Conservation (phyloP, 495 filamentous ascomycete species). For the Chlorociboria aeruginascens region DNA sequence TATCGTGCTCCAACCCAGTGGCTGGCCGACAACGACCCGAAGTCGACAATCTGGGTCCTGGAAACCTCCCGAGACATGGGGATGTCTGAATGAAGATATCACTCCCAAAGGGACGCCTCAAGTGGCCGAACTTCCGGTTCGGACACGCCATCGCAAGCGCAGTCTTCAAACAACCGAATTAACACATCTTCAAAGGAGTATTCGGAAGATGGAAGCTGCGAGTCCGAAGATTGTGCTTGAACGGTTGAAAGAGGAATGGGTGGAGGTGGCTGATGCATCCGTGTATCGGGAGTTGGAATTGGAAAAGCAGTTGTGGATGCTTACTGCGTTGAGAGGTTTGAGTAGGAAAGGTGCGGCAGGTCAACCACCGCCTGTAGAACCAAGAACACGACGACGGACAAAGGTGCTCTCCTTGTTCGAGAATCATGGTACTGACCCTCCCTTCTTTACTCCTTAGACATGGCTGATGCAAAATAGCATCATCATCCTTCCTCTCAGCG, state of each 20-base stretch:
- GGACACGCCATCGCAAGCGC: not conserved
- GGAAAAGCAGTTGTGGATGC: slow-evolving; percentile 19
- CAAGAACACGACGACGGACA: not conserved
- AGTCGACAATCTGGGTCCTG: slow-evolving; percentile 25
- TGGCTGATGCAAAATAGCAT: slow-evolving; percentile 4
- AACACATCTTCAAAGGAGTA: slow-evolving; percentile 24
- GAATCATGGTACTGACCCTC: slow-evolving; percentile 11
- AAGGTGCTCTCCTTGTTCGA: slow-evolving; percentile 17
- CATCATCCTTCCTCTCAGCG: slow-evolving; percentile 11
- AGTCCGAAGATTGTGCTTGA: slow-evolving; percentile 29
- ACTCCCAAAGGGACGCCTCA: not conserved
- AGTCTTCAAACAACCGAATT: slow-evolving; percentile 4
- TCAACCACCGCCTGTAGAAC: not conserved
- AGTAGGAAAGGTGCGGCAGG: not conserved
- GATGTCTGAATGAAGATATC: slow-evolving; percentile 3
- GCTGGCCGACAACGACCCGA: not conserved
- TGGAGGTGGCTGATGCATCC: slow-evolving; percentile 24
- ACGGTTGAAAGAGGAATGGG: slow-evolving; percentile 33
- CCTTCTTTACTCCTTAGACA: not conserved
- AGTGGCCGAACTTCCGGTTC: not conserved
- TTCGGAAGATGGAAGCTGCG: slow-evolving; percentile 31
- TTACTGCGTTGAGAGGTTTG: slow-evolving; percentile 7
- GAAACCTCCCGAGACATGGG: slow-evolving; percentile 30
- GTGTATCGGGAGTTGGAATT: slow-evolving; percentile 16
- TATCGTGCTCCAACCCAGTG: not conserved